These are phyloP conservation scores for Melampsora abietis-canadensis DNA, from an alignment of 1,284 basidiomycete species.

Conservation along the genomic window DNA sequence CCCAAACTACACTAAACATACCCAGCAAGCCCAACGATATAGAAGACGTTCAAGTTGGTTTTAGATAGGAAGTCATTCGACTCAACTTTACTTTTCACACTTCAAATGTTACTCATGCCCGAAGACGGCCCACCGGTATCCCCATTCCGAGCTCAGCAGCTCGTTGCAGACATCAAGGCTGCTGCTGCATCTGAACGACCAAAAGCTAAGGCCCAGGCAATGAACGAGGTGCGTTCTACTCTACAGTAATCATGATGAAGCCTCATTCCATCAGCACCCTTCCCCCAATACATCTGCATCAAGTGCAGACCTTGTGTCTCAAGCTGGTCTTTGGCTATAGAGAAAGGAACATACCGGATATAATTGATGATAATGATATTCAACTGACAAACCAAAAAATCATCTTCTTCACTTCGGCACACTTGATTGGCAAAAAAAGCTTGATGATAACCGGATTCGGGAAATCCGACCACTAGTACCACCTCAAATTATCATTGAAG, in stretches of 20 bases:
- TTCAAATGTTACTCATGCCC: no score
- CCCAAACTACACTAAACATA: no score
- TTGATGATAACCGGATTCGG: conserved; percentile 83
- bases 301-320: no score
- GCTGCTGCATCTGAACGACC: conserved; percentile 2
- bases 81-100: no score
- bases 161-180: background rate
- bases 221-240: background rate
- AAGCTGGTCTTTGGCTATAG: no score
- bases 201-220: background rate
- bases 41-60: no score
- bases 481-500: conserved; percentile 40
- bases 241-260: no score
- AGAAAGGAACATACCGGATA: no score
- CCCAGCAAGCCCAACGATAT: no score
- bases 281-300: no score
- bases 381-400: background rate
- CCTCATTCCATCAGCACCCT: no score
- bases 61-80: no score
- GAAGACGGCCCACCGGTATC: background rate
- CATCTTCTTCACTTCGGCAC: background rate
- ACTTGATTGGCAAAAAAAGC: background rate
- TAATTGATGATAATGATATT: background rate
- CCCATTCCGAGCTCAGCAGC: conserved; percentile 3
- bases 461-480: conserved; percentile 81